A percentile compares a stretch with the other conserved stretches of the same genome.
Evolutionary conservation across 352 stramenopile species (phyloP).

Genomic region (Globisporangium echinulatum): DNA sequence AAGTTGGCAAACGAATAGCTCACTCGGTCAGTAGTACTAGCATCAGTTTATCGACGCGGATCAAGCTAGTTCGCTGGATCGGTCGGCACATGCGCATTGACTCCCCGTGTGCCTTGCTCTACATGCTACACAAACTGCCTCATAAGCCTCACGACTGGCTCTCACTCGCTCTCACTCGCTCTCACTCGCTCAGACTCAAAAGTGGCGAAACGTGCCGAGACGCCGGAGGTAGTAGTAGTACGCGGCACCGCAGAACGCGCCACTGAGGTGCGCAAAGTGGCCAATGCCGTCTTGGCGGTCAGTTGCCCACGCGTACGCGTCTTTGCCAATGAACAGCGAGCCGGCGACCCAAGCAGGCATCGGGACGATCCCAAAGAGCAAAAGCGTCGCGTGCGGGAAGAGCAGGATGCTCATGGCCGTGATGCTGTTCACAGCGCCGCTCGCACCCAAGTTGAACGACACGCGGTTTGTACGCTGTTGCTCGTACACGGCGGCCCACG

Average conservation of each 20-base stretch:
- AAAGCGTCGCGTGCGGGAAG: constrained; percentile 60
- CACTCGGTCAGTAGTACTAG: too few relatives aligned
- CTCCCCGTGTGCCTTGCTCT: background rate
- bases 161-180: background rate
- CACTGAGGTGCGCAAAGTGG: constrained; percentile 69
- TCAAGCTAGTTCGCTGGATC: too few relatives aligned
- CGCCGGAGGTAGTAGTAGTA: constrained; percentile 59
- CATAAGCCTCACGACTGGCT: background rate
- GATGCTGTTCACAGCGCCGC: constrained; percentile 75
- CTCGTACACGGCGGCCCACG: constrained; percentile 50
- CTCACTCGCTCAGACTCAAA: background rate
- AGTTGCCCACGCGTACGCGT: constrained; percentile 61
- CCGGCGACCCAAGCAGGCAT: constrained; percentile 70
- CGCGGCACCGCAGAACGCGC: constrained; percentile 43
- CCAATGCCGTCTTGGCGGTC: constrained; percentile 48
- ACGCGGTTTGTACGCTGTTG: constrained; percentile 36
- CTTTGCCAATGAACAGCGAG: constrained; percentile 65
- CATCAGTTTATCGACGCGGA: too few relatives aligned
- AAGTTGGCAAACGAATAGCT: background rate
- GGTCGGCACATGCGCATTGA: too few relatives aligned
- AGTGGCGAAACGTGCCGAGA: background rate
- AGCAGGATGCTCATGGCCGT: constrained; percentile 65
- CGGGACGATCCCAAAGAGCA: constrained; percentile 72
- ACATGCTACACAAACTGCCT: background rate
- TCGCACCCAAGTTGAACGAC: constrained; percentile 60